A percentile compares a stretch with the other conserved stretches of the same genome.
Conservation (phyloP, 352 stramenopile genomes). For the Pythium periplocum region DNA sequence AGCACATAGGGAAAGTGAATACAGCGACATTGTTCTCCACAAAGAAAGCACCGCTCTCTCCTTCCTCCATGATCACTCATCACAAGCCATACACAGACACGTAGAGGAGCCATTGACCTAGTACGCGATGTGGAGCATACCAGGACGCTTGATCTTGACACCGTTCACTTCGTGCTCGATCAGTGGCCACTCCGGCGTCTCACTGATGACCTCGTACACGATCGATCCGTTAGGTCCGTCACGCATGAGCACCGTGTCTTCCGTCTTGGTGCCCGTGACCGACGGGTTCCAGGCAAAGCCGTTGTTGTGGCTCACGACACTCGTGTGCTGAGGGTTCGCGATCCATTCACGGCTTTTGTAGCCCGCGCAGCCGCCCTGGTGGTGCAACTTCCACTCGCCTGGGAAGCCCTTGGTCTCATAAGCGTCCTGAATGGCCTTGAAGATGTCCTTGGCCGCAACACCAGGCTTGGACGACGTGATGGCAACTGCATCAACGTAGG, state of each 20-base stretch:
- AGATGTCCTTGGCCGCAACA: slow-evolving; percentile 33
- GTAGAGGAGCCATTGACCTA: slow-evolving; percentile 14
- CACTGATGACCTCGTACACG: slow-evolving; percentile 53
- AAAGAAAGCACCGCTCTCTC: too few relatives aligned
- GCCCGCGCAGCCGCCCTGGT: slow-evolving; percentile 56
- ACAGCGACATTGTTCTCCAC: too few relatives aligned
- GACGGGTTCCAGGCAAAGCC: slow-evolving; percentile 73
- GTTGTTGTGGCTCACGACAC: slow-evolving; percentile 37
- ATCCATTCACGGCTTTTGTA: slow-evolving; percentile 77
- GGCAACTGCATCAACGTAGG: slow-evolving; percentile 59
- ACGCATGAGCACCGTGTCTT: slow-evolving; percentile 59
- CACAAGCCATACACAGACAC: not conserved
- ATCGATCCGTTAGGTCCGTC: slow-evolving; percentile 15
- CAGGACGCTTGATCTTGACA: slow-evolving; percentile 37
- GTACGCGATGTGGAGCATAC: slow-evolving; percentile 54
- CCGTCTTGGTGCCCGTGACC: slow-evolving; percentile 64
- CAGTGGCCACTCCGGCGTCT: slow-evolving; percentile 41
- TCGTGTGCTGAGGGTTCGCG: slow-evolving; percentile 31
- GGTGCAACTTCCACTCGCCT: slow-evolving; percentile 59
- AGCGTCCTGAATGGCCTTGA: slow-evolving; percentile 46
- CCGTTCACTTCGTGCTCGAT: slow-evolving; percentile 47
- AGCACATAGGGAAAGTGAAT: too few relatives aligned
- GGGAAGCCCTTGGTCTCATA: slow-evolving; percentile 51
- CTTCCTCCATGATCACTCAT: not conserved
- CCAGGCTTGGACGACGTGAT: slow-evolving; percentile 38